Evolutionary conservation across 805 yeast genomes (phyloP).

Genomic region (Peterozyma xylosa): DNA sequence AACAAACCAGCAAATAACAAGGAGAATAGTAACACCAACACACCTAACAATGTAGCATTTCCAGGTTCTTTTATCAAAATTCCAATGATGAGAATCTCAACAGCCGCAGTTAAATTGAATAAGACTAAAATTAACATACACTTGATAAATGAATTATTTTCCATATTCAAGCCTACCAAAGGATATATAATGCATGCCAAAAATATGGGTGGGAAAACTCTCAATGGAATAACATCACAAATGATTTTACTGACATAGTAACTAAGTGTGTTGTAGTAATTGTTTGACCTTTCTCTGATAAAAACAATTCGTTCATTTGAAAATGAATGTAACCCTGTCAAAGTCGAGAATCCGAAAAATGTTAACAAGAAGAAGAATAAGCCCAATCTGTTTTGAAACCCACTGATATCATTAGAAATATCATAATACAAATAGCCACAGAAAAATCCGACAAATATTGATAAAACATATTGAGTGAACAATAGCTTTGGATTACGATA

Average conservation of each 20-base stretch:
- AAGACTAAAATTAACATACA: constrained; percentile 64
- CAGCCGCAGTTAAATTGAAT: constrained; percentile 81
- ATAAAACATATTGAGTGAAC: constrained; percentile 73
- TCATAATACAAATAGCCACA: constrained; percentile 83
- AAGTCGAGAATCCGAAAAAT: constrained; percentile 87
- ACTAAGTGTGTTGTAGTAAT: constrained; percentile 82
- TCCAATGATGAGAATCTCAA: constrained; percentile 82
- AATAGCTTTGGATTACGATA: constrained; percentile 90
- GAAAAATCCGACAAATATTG: constrained; percentile 70
- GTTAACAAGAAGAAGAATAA: constrained; percentile 86
- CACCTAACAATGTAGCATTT: constrained; percentile 85
- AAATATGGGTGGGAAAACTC: constrained; percentile 88
- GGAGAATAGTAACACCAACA: constrained; percentile 75
- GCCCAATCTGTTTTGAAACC: constrained; percentile 94
- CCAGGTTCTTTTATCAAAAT: constrained; percentile 84
- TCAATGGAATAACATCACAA: constrained; percentile 87
- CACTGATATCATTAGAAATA: constrained; percentile 83
- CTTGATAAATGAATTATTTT: constrained; percentile 63
- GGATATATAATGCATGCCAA: constrained; percentile 82
- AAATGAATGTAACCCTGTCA: constrained; percentile 87
- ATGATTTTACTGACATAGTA: constrained; percentile 80
- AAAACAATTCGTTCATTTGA: constrained; percentile 84
- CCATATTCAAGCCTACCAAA: constrained; percentile 78
- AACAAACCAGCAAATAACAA: constrained; percentile 90
- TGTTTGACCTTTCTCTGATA: constrained; percentile 88